Evolutionary conservation across 2,329 filamentous ascomycete genomes (phyloP).

Genomic region (Thyridium curvatum): DNA sequence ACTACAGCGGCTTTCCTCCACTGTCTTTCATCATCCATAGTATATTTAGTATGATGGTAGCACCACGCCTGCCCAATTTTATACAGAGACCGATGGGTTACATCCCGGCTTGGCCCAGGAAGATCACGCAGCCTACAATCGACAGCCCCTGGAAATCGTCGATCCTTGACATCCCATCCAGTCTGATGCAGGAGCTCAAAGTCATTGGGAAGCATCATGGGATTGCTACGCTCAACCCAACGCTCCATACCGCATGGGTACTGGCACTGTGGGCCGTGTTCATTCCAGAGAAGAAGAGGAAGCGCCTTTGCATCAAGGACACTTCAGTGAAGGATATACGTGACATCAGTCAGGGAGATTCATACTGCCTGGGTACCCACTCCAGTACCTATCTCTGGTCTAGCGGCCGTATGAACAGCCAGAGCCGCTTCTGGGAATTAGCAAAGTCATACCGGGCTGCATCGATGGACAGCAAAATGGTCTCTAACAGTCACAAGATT

Average conservation of each 20-base stretch:
- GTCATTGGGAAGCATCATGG: not conserved
- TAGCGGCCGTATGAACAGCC: not conserved
- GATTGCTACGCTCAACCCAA: not conserved
- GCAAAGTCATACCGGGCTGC: not conserved
- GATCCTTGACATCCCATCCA: not conserved
- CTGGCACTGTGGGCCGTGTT: not conserved
- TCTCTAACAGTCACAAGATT: not conserved
- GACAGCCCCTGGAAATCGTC: conserved; percentile 1
- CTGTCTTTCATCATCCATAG: too few species aligned
- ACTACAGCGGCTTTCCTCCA: not conserved
- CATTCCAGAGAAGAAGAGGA: not conserved
- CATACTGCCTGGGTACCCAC: not conserved
- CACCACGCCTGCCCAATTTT: not conserved
- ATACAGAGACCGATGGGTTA: not conserved
- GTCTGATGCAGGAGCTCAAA: not conserved
- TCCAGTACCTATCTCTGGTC: not conserved
- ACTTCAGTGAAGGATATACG: not conserved
- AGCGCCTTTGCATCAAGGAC: not conserved
- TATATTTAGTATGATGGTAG: too few species aligned
- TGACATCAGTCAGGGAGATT: not conserved
- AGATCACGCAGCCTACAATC: not conserved
- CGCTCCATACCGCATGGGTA: not conserved
- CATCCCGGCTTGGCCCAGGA: not conserved
- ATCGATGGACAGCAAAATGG: not conserved
- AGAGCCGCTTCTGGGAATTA: not conserved